phyloP scores from a whole-genome alignment of 495 filamentous ascomycete genomes.

The Lichenothelia convexa region DNA sequence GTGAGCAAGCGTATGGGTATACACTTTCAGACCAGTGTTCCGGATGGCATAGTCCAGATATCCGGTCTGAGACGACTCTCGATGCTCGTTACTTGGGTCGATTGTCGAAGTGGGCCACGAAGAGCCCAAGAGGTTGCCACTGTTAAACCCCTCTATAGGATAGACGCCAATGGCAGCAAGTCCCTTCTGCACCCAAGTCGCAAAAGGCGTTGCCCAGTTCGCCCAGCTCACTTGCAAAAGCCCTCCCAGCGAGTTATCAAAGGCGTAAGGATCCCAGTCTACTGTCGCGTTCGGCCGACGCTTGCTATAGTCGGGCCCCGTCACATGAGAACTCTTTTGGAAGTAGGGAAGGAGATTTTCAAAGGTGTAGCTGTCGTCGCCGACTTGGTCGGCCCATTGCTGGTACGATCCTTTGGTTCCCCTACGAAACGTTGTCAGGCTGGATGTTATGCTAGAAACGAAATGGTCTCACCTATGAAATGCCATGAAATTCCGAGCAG shows the following conservation, averaged over 20 bases:
- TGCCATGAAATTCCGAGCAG: constrained; percentile 10
- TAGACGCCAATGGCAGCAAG: constrained; percentile 20
- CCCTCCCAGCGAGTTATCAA: constrained; percentile 9
- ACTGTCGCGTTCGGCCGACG: constrained; percentile 12
- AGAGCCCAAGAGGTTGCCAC: constrained; percentile 19
- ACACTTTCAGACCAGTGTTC: constrained; percentile 16
- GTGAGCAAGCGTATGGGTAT: constrained; percentile 17
- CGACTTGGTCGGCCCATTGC: constrained; percentile 27
- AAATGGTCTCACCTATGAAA: no score
- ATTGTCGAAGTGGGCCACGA: constrained; percentile 15
- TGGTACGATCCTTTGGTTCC: constrained; percentile 24
- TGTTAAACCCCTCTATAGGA: constrained; percentile 14
- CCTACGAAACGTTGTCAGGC: no score
- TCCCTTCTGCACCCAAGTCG: constrained; percentile 19
- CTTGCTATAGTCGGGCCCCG: constrained; percentile 14
- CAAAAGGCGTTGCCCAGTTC: constrained; percentile 9
- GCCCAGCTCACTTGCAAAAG: constrained; percentile 12
- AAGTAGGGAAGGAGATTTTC: constrained; percentile 27
- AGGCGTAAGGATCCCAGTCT: constrained; percentile 11
- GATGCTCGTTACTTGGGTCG: constrained; percentile 9
- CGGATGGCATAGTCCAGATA: constrained; percentile 9
- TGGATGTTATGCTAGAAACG: no score
- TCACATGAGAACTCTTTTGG: constrained; percentile 21
- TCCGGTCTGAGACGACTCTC: constrained; percentile 11
- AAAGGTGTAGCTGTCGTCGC: constrained; percentile 28